Conservation (phyloP, 2,329 filamentous ascomycete species). For the Clonostachys rosea region DNA sequence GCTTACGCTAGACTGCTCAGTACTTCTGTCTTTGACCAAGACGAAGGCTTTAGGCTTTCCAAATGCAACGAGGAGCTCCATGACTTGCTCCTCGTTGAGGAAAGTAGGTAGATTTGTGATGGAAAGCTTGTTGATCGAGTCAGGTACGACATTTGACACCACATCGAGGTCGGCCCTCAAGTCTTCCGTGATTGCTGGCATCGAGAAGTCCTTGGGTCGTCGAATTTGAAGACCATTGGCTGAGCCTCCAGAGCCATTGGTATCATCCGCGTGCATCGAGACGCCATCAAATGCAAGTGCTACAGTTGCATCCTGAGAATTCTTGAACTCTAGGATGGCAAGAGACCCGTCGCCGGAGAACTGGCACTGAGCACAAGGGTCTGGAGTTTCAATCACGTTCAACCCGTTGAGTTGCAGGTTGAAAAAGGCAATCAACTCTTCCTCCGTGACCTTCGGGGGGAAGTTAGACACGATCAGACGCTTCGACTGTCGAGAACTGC, state of each 20-base stretch:
- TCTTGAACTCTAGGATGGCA: slow-evolving; percentile 88
- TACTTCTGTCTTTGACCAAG: slow-evolving; percentile 79
- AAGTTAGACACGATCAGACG: slow-evolving; percentile 86
- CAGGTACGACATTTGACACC: slow-evolving; percentile 76
- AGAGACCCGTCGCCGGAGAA: slow-evolving; percentile 76
- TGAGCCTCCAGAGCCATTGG: slow-evolving; percentile 34
- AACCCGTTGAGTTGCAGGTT: slow-evolving; percentile 96
- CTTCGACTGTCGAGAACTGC: slow-evolving; percentile 90
- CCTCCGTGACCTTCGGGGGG: slow-evolving; percentile 68
- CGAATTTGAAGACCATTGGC: slow-evolving; percentile 63
- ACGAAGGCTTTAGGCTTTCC: slow-evolving; percentile 91
- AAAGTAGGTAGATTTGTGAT: slow-evolving; percentile 86
- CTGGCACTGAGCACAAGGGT: slow-evolving; percentile 82
- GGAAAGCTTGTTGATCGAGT: slow-evolving; percentile 93
- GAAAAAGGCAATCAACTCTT: slow-evolving; percentile 78
- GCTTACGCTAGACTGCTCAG: slow-evolving; percentile 81
- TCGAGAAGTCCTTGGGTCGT: slow-evolving; percentile 95
- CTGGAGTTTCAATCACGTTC: slow-evolving; percentile 78
- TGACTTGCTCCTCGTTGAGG: slow-evolving; percentile 86
- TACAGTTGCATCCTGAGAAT: slow-evolving; percentile 81
- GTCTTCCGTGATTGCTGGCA: slow-evolving; percentile 73
- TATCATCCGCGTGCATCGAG: slow-evolving; percentile 72
- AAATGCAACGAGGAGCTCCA: slow-evolving; percentile 84
- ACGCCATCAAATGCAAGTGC: slow-evolving; percentile 88
- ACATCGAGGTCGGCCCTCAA: slow-evolving; percentile 70